Conservation (phyloP, 768 basidiomycete genomes). For the Coprinellus aureogranulatus region DNA sequence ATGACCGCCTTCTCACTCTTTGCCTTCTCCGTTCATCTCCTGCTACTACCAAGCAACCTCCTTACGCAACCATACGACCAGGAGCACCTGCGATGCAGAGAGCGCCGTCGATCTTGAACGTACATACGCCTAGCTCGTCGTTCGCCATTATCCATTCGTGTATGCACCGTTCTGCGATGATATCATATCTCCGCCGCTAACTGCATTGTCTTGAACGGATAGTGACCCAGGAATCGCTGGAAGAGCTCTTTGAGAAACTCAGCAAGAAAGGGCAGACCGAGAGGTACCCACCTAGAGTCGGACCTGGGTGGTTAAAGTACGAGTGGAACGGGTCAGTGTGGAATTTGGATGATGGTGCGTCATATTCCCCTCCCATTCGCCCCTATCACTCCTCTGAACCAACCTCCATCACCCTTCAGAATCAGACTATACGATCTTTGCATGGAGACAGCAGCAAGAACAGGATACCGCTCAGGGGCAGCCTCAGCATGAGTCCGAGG, state of each 20-base stretch:
- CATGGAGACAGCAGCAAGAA: constrained; percentile 58
- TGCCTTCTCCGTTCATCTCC: too few species aligned
- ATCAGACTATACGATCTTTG: constrained; percentile 85
- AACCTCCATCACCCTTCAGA: too few species aligned
- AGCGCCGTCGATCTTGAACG: constrained; percentile 54
- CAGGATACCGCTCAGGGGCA: constrained; percentile 13
- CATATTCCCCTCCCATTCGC: background rate
- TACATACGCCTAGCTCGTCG: constrained; percentile 76
- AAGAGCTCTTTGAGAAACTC: constrained; percentile 66
- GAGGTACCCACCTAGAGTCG: constrained; percentile 60
- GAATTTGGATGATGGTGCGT: constrained; percentile 86
- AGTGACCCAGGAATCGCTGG: constrained; percentile 71
- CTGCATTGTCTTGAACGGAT: too few species aligned
- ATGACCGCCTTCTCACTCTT: too few species aligned
- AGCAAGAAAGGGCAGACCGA: constrained; percentile 61
- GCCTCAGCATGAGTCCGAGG: too few species aligned
- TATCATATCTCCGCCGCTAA: constrained; percentile 7
- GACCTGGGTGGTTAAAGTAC: constrained; percentile 84
- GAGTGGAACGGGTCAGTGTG: constrained; percentile 75
- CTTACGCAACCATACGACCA: too few species aligned
- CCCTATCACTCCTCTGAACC: background rate
- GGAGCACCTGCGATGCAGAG: constrained; percentile 5
- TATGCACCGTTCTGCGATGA: constrained; percentile 34
- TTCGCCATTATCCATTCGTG: constrained; percentile 75
- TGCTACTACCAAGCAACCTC: too few species aligned